A percentile compares a stretch with the other conserved stretches of the same genome.
Evolutionary conservation across 331 rosid species (phyloP).

Genomic region (Stylosanthes scabra): DNA sequence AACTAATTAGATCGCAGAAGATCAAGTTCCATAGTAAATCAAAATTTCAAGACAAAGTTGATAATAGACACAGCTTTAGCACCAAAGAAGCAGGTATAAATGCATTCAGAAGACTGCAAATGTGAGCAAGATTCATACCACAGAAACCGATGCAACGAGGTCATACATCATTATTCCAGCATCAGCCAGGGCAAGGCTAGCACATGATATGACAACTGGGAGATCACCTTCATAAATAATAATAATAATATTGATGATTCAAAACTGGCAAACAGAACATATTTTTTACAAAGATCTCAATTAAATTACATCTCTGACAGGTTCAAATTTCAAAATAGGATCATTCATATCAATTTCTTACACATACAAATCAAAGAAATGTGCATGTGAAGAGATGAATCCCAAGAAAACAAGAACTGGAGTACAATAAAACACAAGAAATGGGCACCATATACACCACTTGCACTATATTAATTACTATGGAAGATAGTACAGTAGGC

Average conservation of each 20-base stretch:
- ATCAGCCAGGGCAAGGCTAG: constrained; percentile 99
- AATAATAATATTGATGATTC: constrained; percentile 27
- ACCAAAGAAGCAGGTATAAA: constrained; percentile 17
- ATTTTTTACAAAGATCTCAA: neutral
- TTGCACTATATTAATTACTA: constrained; percentile 14
- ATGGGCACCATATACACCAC: neutral
- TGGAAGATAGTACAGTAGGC: neutral
- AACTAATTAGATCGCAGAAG: neutral
- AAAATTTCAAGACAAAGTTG: constrained; percentile 2
- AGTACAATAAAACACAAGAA: constrained; percentile 4
- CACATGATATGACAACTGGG: constrained; percentile 93
- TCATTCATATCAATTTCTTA: constrained; percentile 2
- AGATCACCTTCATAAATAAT: constrained; percentile 76
- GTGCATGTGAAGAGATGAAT: constrained; percentile 12
- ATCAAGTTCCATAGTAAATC: neutral
- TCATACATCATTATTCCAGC: constrained; percentile 98
- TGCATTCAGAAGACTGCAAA: constrained; percentile 20
- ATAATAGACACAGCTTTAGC: constrained; percentile 12
- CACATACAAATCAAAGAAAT: constrained; percentile 3
- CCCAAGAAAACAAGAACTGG: constrained; percentile 21
- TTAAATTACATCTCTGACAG: constrained; percentile 4
- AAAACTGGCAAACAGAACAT: constrained; percentile 23
- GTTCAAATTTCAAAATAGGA: constrained; percentile 27
- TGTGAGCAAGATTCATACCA: constrained; percentile 67
- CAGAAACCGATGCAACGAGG: constrained; percentile 92